Evolutionary conservation across 495 filamentous ascomycete genomes (phyloP), one percentile per base, ranked within the genome.

Genomic region (Mytilinidion resinicola): DNA sequence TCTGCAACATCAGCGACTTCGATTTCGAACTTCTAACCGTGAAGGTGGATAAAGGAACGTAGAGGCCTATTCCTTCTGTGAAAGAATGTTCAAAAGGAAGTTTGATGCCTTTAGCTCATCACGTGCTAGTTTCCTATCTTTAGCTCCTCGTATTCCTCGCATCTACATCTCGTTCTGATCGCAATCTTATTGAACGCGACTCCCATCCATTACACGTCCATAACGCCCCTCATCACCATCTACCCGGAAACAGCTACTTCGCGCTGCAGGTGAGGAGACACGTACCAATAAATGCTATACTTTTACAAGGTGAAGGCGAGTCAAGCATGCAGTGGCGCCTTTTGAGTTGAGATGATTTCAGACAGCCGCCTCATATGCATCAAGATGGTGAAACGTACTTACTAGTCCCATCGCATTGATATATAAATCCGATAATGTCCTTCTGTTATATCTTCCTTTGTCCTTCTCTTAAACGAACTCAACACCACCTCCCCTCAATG

Each of bases 401-500:
- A 30, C 25, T 30, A 6, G 25, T 30, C 25, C 6, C 25, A 3
- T 30, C 25, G 25, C 25, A 6, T 30, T 30, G 25, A 30, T 42
- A 42, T 42, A 42, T 14, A 17, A 14, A 4, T 42, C 39, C 2
- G 8, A 12, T 9, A 1, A 1, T 42, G 12, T 17, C 2, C 2
- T 42, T 42, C 39, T 42, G 12, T 42, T 8, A 3, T 42, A 9
- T 42, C 39, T 42, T 2, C 37, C 39, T 14, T 42, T 6, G 25
- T 30, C 25, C 25, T 4, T 42, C 17, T 42, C 9, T 17, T 17
- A 42, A 14, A 9, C 39, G 2, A 12, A 14, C 17, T 8, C 17
- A 12, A 17, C 2, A 17, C 2, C 12, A 42, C 17, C 39, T 42
- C 39, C 39, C 39, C 11, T n/a, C 15, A 19, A 63, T 63, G 61